A percentile compares a stretch with the other conserved stretches of the same genome.
Conservation (phyloP, 495 filamentous ascomycete species). For the Neurospora sublineolata region DNA sequence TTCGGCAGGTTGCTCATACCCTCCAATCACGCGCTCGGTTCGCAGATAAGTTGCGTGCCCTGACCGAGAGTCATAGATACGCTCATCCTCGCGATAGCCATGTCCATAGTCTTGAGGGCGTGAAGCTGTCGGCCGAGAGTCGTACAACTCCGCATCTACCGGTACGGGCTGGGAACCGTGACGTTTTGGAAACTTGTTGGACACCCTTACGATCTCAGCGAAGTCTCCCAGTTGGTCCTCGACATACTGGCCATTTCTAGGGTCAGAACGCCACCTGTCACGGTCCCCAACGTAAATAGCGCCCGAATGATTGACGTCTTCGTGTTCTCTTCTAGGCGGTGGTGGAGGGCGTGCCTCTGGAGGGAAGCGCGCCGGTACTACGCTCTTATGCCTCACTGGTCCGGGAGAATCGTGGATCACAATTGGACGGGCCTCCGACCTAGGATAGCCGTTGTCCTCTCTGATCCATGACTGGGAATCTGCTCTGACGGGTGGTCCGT, state of each 20-base stretch:
- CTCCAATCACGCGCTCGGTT: not conserved
- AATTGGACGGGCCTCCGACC: slow-evolving; percentile 16
- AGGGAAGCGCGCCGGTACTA: not conserved
- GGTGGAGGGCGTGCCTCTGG: not conserved
- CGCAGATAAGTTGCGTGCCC: not conserved
- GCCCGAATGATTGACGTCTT: not conserved
- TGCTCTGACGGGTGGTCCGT: slow-evolving; percentile 6
- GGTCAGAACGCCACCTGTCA: not conserved
- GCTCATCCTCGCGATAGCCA: not conserved
- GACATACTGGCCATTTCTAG: slow-evolving; percentile 1
- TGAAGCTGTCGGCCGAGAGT: not conserved
- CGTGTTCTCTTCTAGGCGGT: not conserved
- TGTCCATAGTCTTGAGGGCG: not conserved
- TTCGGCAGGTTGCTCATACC: not conserved
- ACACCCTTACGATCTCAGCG: slow-evolving; percentile 17
- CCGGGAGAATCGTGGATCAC: slow-evolving; percentile 9
- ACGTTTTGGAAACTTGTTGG: slow-evolving; percentile 21
- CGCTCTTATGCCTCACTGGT: not conserved
- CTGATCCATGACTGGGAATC: slow-evolving; percentile 13
- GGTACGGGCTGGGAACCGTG: slow-evolving; percentile 9
- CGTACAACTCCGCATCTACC: not conserved
- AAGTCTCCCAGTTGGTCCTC: slow-evolving; percentile 8
- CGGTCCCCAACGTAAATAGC: slow-evolving; percentile 1
- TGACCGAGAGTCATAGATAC: not conserved
- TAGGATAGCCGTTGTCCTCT: slow-evolving; percentile 11